phyloP scores from a whole-genome alignment of 202 grass and related monocot genomes.

The Cymbopogon flexuosus region DNA sequence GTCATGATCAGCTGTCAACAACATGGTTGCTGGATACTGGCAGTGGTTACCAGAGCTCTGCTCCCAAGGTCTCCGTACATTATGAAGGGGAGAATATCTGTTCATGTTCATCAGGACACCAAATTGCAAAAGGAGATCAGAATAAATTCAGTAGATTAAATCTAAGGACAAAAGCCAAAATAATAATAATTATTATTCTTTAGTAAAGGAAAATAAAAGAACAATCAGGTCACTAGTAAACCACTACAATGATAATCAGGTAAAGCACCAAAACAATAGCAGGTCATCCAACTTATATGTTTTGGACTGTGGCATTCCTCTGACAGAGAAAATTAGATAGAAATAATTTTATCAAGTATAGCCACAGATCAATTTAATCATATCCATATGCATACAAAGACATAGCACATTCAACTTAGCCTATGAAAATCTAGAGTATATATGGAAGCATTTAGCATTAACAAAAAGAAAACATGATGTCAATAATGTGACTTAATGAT shows the following conservation, averaged over 20 bases:
- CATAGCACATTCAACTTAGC: not conserved
- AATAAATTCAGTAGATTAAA: conserved; percentile 12
- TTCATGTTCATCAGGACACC: conserved; percentile 2
- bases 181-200: not conserved
- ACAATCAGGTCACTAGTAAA: not conserved
- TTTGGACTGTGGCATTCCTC: not conserved
- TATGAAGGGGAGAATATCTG: too few relatives aligned
- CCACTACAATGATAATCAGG: not conserved
- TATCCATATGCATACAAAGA: not conserved
- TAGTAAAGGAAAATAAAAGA: not conserved
- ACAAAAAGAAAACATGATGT: not conserved
- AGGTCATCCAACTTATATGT: not conserved
- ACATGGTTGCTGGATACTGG: too few relatives aligned
- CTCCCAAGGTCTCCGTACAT: too few relatives aligned
- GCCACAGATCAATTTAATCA: not conserved
- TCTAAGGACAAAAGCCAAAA: not conserved
- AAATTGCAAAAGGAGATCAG: conserved; percentile 9
- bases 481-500: not conserved
- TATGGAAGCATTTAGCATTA: not conserved
- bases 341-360: not conserved
- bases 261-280: not conserved
- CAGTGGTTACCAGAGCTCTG: too few relatives aligned
- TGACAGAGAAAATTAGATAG: not conserved
- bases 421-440: not conserved
- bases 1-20: too few relatives aligned